Evolutionary conservation across 2,329 filamentous ascomycete species (phyloP), one percentile per base, ranked within the genome.

Genomic region (Ambrosiella cleistominuta): DNA sequence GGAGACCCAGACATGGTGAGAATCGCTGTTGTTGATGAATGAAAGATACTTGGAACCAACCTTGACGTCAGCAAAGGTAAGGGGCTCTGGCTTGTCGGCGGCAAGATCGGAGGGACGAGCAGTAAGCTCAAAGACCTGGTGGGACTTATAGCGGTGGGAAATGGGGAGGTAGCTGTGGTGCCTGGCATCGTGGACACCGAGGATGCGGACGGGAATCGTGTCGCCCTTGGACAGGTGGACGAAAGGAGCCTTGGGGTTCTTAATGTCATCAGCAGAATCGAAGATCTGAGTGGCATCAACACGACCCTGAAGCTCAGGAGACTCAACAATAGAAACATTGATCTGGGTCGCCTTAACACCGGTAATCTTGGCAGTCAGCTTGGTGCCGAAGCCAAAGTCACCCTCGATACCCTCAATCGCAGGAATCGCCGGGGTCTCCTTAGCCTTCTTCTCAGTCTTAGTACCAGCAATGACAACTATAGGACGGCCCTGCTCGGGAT

Each of bases 81-180:
- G 72, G 1, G 83, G 72, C 39, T 72, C 65, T 0, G 70, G 64
- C 6, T 67, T 62, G 9, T 70, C 68, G 17, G 67, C 67, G 57
- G 82, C 75, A 45, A 83, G 68, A 60, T 85, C 78, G 59, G 79
- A 85, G 39, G 80, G 77, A 70, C 90, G 96, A 3, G 85, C 80
- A 3, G 90, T 93, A 56, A 97, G 77, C 68, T 98, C 93, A 60
- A 91, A 86, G 1, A 95, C 85, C 0, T 84, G 83, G 68, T 89
- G 90, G 58, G 82, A 82, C 53, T 82, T 82, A 57, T 89, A 81
- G 55, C 89, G 81, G 70, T 97, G 91, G 42, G 86, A 86, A 65
- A 98, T 87, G 1, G 93, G 90, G 47, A 98, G 75, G 72, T 95
- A 98, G 51, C 85, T 83, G 70, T 96, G 88, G 64, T 88, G 94